A percentile compares a stretch with the other conserved stretches of the same genome.
These are phyloP conservation scores for Lasiosphaeria hispida DNA, from an alignment of 495 filamentous ascomycete species.

Conservation along the genomic window DNA sequence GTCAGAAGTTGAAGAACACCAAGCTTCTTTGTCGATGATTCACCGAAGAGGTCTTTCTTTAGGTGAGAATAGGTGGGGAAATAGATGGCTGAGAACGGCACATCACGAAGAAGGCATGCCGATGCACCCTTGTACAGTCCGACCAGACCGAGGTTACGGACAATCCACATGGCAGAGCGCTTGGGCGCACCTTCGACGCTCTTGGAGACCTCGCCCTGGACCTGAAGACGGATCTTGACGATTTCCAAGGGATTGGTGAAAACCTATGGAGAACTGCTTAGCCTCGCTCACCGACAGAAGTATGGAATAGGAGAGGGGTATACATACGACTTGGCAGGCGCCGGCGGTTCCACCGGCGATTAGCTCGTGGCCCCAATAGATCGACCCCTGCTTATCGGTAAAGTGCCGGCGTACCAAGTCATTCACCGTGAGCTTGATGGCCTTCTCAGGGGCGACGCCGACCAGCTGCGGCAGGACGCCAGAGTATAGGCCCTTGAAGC, in stretches of 20 bases:
- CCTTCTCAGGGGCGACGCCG: constrained; percentile 96
- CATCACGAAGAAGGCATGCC: constrained; percentile 90
- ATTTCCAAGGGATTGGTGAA: constrained; percentile 98
- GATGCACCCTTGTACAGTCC: constrained; percentile 97
- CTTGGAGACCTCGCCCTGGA: constrained; percentile 94
- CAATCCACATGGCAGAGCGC: constrained; percentile 95
- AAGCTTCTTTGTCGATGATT: constrained; percentile 83
- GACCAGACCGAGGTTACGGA: constrained; percentile 89
- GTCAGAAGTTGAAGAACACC: constrained; percentile 90
- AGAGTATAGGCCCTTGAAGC: constrained; percentile 84
- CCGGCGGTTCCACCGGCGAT: constrained; percentile 88
- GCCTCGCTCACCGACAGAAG: not conserved
- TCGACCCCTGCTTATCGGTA: constrained; percentile 73
- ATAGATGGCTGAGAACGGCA: constrained; percentile 97
- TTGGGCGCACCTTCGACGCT: constrained; percentile 77
- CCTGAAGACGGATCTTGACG: constrained; percentile 97
- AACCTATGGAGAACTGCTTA: constrained; percentile 51
- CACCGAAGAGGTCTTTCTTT: constrained; percentile 91
- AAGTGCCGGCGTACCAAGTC: constrained; percentile 79
- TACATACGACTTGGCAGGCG: constrained; percentile 91
- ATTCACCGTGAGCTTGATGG: constrained; percentile 98
- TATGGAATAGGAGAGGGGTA: not conserved
- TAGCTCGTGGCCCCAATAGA: constrained; percentile 69
- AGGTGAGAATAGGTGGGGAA: constrained; percentile 96
- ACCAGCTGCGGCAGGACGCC: constrained; percentile 93